These are phyloP conservation scores for Trematosphaeria pertusa DNA, from an alignment of 2,329 filamentous ascomycete species.

Conservation along the genomic window DNA sequence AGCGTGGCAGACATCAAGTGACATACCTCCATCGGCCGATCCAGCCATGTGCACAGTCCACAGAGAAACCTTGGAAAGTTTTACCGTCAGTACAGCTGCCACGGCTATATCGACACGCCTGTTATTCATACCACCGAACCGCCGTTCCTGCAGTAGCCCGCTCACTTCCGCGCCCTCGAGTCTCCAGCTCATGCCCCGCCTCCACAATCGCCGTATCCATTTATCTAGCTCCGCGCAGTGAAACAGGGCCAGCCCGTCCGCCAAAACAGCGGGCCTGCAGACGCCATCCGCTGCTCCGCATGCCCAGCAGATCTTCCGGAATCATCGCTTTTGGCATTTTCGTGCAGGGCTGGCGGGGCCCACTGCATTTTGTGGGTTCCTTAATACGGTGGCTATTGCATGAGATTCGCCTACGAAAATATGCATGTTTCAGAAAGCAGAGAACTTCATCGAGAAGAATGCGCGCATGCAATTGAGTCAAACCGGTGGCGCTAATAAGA, in stretches of 20 bases:
- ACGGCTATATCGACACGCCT: no score
- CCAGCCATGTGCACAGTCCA: no score
- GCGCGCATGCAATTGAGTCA: neutral
- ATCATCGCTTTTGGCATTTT: neutral
- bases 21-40: no score
- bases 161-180: no score
- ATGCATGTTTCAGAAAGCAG: conserved; percentile 1
- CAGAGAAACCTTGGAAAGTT: no score
- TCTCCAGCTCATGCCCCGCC: no score
- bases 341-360: neutral
- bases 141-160: no score
- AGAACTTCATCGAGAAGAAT: neutral
- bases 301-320: neutral
- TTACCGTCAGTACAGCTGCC: no score
- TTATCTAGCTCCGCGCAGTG: conserved; percentile 1
- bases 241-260: neutral
- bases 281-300: neutral
- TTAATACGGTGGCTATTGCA: neutral
- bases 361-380: neutral
- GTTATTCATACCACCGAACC: no score
- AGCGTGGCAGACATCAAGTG: no score
- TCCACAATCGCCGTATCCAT: no score
- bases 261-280: conserved; percentile 9
- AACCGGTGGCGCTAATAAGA: neutral
- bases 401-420: neutral